Percentiles rank a stretch among this genome's conserved stretches.
phyloP scores from a whole-genome alignment of 352 stramenopile species.

The Aphanomyces invadans region DNA sequence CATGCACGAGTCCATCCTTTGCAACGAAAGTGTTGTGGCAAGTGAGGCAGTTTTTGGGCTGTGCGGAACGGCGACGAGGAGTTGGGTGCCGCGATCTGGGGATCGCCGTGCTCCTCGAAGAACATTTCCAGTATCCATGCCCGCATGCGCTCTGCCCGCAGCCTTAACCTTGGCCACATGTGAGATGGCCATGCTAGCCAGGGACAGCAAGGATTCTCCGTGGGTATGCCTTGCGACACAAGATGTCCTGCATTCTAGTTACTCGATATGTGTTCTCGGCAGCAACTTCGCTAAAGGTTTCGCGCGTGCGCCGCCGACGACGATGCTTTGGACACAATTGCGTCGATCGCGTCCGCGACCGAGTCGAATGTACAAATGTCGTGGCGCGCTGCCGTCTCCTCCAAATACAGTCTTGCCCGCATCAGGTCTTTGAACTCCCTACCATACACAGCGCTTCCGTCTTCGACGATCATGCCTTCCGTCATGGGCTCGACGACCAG shows the following conservation, averaged over 20 bases:
- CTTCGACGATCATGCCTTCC: slow-evolving; percentile 47
- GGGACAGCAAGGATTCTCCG: too few species aligned
- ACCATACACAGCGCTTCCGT: slow-evolving; percentile 38
- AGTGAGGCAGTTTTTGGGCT: background rate
- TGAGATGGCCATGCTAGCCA: background rate
- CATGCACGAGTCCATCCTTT: background rate
- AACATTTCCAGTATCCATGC: background rate
- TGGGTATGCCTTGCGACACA: too few species aligned
- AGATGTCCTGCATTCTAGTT: too few species aligned
- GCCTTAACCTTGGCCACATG: background rate
- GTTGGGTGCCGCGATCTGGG: background rate
- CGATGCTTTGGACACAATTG: slow-evolving; percentile 37
- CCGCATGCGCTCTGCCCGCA: background rate
- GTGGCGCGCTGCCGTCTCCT: slow-evolving; percentile 79
- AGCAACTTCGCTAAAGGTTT: too few species aligned
- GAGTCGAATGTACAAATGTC: slow-evolving; percentile 67
- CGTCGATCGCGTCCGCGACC: slow-evolving; percentile 48
- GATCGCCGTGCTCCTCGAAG: background rate
- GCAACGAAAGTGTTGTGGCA: background rate
- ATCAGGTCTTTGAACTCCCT: slow-evolving; percentile 78
- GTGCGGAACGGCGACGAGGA: background rate
- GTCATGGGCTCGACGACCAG: slow-evolving; percentile 66
- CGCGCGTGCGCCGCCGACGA: too few species aligned
- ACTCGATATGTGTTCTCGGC: too few species aligned
- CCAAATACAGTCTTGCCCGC: slow-evolving; percentile 65